phyloP scores from a whole-genome alignment of 225 moss, liverwort and hornwort genomes.

The Bryum argenteum region DNA sequence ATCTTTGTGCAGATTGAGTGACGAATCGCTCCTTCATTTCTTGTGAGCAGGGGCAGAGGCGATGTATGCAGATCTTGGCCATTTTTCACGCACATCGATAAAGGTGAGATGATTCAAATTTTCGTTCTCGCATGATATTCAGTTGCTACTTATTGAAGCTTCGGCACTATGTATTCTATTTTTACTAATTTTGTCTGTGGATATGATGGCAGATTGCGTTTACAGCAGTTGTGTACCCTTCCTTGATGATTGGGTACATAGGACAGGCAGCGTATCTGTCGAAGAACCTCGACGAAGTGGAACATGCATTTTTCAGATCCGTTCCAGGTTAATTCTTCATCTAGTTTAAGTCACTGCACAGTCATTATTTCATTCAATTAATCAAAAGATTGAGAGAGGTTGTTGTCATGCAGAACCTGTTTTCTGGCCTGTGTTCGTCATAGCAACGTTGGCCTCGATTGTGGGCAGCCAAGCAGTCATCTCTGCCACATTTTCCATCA shows the following conservation, averaged over 20 bases:
- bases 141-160: neutral
- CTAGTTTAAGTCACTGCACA: conserved; percentile 2
- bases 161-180: neutral
- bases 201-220: conserved; percentile 68
- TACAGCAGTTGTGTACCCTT: conserved; percentile 70
- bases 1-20: neutral
- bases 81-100: conserved; percentile 67
- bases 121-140: neutral
- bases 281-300: conserved; percentile 54
- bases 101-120: conserved; percentile 44
- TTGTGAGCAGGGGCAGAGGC: conserved; percentile 72
- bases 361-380: no score
- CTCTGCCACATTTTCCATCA: conserved; percentile 51
- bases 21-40: neutral
- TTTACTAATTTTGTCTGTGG: conserved; percentile 3
- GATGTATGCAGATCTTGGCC: conserved; percentile 86
- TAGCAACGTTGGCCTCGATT: conserved; percentile 44
- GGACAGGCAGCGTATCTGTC: conserved; percentile 82
- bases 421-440: conserved; percentile 52
- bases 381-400: no score
- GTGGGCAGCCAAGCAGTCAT: conserved; percentile 58
- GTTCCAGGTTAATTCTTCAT: conserved; percentile 45
- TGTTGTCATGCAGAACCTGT: conserved; percentile 32
- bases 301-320: conserved; percentile 62
- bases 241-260: conserved; percentile 74